These are phyloP conservation scores for Phytopythium vexans DNA, from an alignment of 352 stramenopile species.

Conservation along the genomic window DNA sequence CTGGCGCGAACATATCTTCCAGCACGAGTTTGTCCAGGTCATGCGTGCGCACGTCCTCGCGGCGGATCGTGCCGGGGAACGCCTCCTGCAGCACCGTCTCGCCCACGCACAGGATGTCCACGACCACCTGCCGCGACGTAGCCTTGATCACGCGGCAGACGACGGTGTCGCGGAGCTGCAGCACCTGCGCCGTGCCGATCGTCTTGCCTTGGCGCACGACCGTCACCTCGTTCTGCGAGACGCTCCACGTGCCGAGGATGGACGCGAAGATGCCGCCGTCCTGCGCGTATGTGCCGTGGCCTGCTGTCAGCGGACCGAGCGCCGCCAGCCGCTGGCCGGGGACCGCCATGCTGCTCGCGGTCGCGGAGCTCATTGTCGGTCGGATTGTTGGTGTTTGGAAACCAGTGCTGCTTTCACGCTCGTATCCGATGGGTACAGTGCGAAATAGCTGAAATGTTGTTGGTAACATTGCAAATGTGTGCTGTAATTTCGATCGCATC, in stretches of 20 bases:
- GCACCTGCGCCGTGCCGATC: constrained; percentile 66
- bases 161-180: constrained; percentile 62
- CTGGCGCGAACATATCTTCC: constrained; percentile 69
- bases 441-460: too few species aligned
- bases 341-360: constrained; percentile 30
- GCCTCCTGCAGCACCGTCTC: constrained; percentile 73
- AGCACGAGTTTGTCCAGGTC: constrained; percentile 82
- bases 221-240: constrained; percentile 36
- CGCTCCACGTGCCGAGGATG: constrained; percentile 44
- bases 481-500: too few species aligned
- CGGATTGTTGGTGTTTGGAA: neutral
- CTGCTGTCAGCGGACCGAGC: constrained; percentile 31
- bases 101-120: constrained; percentile 73
- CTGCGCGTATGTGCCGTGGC: constrained; percentile 47
- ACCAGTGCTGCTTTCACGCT: neutral
- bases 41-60: constrained; percentile 76
- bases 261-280: constrained; percentile 72
- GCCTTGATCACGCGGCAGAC: constrained; percentile 68
- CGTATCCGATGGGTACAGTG: neutral
- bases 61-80: constrained; percentile 74
- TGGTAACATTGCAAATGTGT: too few species aligned
- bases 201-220: constrained; percentile 49
- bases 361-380: constrained; percentile 15
- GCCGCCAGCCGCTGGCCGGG: constrained; percentile 54
- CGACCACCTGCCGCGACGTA: constrained; percentile 65